Base-by-base conservation (phyloP, 2,329 filamentous ascomycete species). In the Podosphaera aphanis region DNA sequence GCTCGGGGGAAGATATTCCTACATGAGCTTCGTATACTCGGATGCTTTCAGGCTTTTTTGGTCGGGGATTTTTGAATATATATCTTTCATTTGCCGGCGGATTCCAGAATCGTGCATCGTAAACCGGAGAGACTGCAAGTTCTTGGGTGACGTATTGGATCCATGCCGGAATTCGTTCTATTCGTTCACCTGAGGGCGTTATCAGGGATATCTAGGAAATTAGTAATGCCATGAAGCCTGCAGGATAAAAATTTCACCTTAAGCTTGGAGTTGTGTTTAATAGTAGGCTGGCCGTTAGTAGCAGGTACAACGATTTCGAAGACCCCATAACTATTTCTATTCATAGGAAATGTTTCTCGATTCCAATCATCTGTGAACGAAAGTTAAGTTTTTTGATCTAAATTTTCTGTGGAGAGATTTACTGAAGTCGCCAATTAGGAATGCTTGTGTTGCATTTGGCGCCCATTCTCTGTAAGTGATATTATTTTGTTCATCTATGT, bases 21-120 rank as follows among this genome's bases (percentile, higher is more conserved):
- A 98, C 85, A 58, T 98, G 90, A n/a, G 90, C 90, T 64, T 98
- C 90, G 63, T 98, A 98, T 48, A 98, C 85, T 44, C 90, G 79
- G n/a, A 74, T 75, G 56, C 85, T 93, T 47, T 68, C 62, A 1
- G 90, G 90, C 67, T 88, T 92, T 61, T 77, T 76, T 5, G 88
- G 90, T 44, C 79, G 73, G 41, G 71, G 56, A 61, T 95, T 73
- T 65, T 92, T 86, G 70, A 93, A 93, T 46, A 73, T 67, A 61
- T 95, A 95, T 57, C 66, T 74, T 58, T 92, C 76, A 35, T 68
- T 64, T 43, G 69, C 62, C 2, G 85, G 84, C 29, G 90, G 90
- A 59, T 95, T 94, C 90, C 90, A 98, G 66, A 98, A 94, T 45
- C 84, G 75, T 20, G 83, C 86, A 61, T 98, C 90, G 62, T 95